phyloP scores from a whole-genome alignment of 148 eudicot species.

The Rhododendron ovatum region DNA sequence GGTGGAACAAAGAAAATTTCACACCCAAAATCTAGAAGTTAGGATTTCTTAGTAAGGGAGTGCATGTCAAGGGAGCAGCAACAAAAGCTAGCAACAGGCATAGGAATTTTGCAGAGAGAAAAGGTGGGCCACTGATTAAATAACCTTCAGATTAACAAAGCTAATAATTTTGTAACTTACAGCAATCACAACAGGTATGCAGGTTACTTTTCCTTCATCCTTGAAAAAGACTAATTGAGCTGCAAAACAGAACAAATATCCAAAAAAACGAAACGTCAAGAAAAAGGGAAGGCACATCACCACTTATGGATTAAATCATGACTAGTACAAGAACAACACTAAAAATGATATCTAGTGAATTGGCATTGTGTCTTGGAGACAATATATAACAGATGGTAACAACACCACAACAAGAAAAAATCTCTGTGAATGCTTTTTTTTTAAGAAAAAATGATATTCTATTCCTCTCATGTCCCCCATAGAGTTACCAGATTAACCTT shows the following conservation, averaged over 20 bases:
- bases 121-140: neutral
- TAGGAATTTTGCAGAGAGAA: neutral
- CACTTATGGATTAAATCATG: neutral
- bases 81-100: neutral
- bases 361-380: neutral
- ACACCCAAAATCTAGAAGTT: neutral
- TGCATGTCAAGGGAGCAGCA: neutral
- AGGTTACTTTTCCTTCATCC: constrained; percentile 53
- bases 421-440: neutral
- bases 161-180: constrained; percentile 45
- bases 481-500: constrained; percentile 1
- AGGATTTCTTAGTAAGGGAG: neutral
- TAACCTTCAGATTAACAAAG: neutral
- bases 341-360: neutral
- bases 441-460: neutral
- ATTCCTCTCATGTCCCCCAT: neutral
- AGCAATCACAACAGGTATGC: constrained; percentile 89
- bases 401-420: neutral
- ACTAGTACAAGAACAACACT: neutral
- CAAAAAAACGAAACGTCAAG: neutral
- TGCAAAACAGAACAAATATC: constrained; percentile 31
- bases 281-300: constrained; percentile 3
- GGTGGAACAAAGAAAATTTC: neutral
- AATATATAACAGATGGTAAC: neutral
- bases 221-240: constrained; percentile 82